Percentiles rank a stretch among this genome's conserved stretches.
These are phyloP conservation scores for Suillus lakei DNA, from an alignment of 768 basidiomycete genomes.

Conservation along the genomic window DNA sequence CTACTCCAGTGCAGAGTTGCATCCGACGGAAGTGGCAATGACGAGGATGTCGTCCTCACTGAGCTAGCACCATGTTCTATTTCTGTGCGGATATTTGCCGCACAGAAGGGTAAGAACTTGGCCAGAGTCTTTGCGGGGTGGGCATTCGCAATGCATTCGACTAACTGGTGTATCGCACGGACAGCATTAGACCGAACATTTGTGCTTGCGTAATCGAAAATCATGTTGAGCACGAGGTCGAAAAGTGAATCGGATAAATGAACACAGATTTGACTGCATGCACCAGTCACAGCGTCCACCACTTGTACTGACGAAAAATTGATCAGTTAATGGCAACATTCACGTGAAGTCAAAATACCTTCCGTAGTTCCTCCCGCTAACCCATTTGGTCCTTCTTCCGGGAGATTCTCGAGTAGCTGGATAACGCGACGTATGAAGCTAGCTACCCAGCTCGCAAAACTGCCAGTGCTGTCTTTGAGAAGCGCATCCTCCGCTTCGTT, in stretches of 20 bases:
- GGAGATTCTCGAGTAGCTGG: conserved; percentile 81
- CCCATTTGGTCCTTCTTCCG: conserved; percentile 75
- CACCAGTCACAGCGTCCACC: conserved; percentile 75
- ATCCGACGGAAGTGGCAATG: conserved; percentile 74
- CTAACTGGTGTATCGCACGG: conserved; percentile 83
- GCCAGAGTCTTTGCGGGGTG: conserved; percentile 76
- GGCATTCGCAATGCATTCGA: conserved; percentile 85
- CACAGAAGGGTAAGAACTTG: conserved; percentile 78
- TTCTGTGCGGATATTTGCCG: conserved; percentile 70
- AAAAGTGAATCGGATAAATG: conserved; percentile 77
- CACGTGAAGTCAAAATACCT: conserved; percentile 43
- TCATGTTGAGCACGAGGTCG: conserved; percentile 81
- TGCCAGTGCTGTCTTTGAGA: conserved; percentile 71
- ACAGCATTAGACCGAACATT: conserved; percentile 87
- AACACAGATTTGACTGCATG: conserved; percentile 62
- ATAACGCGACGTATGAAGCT: conserved; percentile 81
- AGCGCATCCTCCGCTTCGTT: conserved; percentile 73
- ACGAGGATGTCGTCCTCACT: conserved; percentile 69
- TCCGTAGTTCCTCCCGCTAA: conserved; percentile 67
- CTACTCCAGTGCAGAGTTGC: conserved; percentile 88
- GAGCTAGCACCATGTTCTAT: conserved; percentile 86
- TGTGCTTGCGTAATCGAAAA: conserved; percentile 81
- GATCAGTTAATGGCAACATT: conserved; percentile 2
- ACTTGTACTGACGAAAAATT: conserved; percentile 57
- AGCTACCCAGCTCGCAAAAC: conserved; percentile 84